Evolutionary conservation across 2,329 filamentous ascomycete genomes (phyloP).

Genomic region (Calonectria montana): DNA sequence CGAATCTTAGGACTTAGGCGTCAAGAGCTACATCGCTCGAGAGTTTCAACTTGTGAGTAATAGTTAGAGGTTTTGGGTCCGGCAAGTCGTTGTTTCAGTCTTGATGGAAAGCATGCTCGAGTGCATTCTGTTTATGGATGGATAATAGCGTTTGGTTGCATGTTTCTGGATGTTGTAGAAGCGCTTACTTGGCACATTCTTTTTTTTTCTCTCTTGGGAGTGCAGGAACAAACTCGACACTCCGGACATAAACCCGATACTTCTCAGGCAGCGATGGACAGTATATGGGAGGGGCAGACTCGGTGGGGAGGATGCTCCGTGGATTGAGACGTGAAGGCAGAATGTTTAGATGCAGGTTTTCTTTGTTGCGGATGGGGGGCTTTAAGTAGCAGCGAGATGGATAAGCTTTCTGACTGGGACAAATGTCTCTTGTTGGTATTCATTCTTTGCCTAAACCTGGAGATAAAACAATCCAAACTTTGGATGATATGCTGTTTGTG

Average conservation of each 20-base stretch:
- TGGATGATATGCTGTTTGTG: not conserved
- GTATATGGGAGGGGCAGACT: constrained; percentile 32
- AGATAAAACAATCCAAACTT: constrained; percentile 21
- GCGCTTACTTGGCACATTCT: not conserved
- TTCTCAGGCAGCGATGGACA: not conserved
- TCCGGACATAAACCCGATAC: not conserved
- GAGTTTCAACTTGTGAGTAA: not conserved
- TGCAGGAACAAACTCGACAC: not conserved
- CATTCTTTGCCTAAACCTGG: not conserved
- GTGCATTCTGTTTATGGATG: not conserved
- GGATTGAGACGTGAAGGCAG: constrained; percentile 7
- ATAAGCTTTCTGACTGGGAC: not conserved
- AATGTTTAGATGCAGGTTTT: not conserved
- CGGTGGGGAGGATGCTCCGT: constrained; percentile 43
- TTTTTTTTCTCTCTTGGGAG: not conserved
- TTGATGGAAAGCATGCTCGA: not conserved
- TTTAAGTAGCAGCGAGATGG: not conserved
- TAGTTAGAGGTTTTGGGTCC: not conserved
- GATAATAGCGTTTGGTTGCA: not conserved
- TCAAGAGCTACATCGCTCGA: not conserved
- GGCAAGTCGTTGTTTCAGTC: not conserved
- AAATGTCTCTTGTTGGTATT: constrained; percentile 7
- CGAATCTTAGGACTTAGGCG: constrained; percentile 28
- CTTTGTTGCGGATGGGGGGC: not conserved
- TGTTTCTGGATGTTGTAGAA: constrained; percentile 4